Base-by-base conservation (phyloP, 495 filamentous ascomycete genomes). In the Neurospora sp. region DNA sequence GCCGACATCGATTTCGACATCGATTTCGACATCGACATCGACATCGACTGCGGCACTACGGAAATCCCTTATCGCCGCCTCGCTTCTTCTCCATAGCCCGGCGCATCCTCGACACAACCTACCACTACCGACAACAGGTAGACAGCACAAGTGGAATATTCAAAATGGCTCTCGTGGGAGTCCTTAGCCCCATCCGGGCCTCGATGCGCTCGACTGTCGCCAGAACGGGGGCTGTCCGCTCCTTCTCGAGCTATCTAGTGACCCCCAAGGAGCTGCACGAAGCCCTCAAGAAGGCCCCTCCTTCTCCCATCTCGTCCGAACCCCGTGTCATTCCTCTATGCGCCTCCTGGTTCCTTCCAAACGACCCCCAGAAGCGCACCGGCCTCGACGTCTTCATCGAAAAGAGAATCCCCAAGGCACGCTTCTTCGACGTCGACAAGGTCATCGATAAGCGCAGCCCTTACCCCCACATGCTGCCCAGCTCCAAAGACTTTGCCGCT, bases 401-500 rank as follows among this genome's bases (percentile, higher is more conserved):
- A 76, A 87, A 87, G 75, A 92, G 92, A 62, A 94, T 99, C 74
- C 94, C 95, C 0, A 88, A 88, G 74, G 90, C 96, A 2, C 90
- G 94, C n/a, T 99, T 98, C 88, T 99, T 99, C 81, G 93, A 98
- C 81, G 86, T 99, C 31, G 96, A 99, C 82, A 92, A 86, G 39
- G 87, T 97, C 77, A 94, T 94, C 75, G 96, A 98, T 79, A 88
- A 89, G 77, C 88, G 89, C 75, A 96, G 92, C 41, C 91, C 92
- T 8, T 99, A 97, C 79, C 95, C 96, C 14, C 96, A 99, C 81
- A 99, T 99, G 96, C 91, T 99, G 8, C 96, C 96, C 4, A 91
- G 86, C 23, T 84, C 91, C 18, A 88, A 91, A 75, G 85, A 88
- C 39, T 98, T 98, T 80, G 91, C 94, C 54, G 86, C 90, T 73